Percentiles rank a stretch among this genome's conserved stretches.
These are phyloP conservation scores for Meyerozyma guilliermondii DNA, from an alignment of 1,139 yeast species.

Conservation along the genomic window DNA sequence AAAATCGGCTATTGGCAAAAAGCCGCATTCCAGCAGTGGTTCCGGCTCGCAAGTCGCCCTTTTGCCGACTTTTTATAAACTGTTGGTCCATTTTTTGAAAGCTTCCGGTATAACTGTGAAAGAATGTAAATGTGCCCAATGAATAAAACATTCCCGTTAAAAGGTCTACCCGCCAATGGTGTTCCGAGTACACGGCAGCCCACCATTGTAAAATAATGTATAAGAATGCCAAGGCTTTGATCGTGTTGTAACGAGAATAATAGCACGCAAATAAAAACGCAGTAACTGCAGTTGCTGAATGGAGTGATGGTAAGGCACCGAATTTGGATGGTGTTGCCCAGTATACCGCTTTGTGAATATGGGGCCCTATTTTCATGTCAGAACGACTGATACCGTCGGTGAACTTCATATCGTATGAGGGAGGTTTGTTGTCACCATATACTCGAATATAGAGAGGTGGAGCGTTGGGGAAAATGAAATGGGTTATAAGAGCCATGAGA, in stretches of 20 bases:
- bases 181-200: slow-evolving; percentile 14
- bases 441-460: slow-evolving; percentile 13
- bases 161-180: slow-evolving; percentile 15
- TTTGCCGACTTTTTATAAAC: slow-evolving; percentile 9
- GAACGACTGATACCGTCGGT: slow-evolving; percentile 14
- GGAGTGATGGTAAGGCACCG: slow-evolving; percentile 14
- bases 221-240: slow-evolving; percentile 8
- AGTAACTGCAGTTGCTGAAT: slow-evolving; percentile 12
- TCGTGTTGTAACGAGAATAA: slow-evolving; percentile 9
- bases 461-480: slow-evolving; percentile 13
- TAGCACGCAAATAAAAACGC: slow-evolving; percentile 12
- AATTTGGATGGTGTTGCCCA: slow-evolving; percentile 14
- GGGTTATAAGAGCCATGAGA: slow-evolving; percentile 10
- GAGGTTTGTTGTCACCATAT: slow-evolving; percentile 12
- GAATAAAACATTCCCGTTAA: slow-evolving; percentile 13
- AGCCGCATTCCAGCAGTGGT: slow-evolving; percentile 15
- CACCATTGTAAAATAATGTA: slow-evolving; percentile 15
- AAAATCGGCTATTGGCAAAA: slow-evolving; percentile 9
- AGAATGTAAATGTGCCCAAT: slow-evolving; percentile 9
- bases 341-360: slow-evolving; percentile 11
- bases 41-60: slow-evolving; percentile 8
- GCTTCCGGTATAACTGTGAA: slow-evolving; percentile 10
- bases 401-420: slow-evolving; percentile 13
- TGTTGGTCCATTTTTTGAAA: slow-evolving; percentile 8
- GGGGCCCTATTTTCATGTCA: slow-evolving; percentile 11